phyloP scores from a whole-genome alignment of 2,329 filamentous ascomycete genomes.

The Botryosphaeria dothidea region DNA sequence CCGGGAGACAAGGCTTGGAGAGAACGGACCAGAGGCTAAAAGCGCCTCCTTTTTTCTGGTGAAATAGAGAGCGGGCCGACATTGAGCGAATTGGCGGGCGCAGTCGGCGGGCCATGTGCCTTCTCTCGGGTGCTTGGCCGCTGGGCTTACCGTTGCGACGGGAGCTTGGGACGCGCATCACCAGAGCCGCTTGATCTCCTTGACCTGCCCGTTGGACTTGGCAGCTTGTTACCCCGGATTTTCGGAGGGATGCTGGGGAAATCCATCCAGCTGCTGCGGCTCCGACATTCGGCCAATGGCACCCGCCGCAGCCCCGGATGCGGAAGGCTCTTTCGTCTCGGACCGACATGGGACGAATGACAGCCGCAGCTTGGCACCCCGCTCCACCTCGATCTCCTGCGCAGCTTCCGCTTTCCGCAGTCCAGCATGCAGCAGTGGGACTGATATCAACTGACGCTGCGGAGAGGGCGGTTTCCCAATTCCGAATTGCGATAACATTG shows the following conservation, averaged over 20 bases:
- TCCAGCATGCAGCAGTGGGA: not conserved
- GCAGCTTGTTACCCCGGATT: constrained; percentile 13
- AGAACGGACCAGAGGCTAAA: not conserved
- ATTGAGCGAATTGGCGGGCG: not conserved
- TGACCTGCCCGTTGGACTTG: not conserved
- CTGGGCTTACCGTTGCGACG: not conserved
- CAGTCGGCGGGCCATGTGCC: not conserved
- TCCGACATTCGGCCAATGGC: not conserved
- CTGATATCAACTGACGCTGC: not conserved
- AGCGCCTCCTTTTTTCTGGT: not conserved
- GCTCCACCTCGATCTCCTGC: not conserved
- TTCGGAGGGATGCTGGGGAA: not conserved
- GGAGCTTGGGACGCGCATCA: not conserved
- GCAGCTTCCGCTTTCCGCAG: not conserved
- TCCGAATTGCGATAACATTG: not conserved
- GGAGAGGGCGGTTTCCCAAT: not conserved
- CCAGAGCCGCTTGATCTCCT: not conserved
- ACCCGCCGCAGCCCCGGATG: not conserved
- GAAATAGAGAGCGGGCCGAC: not conserved
- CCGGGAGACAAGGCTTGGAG: not conserved
- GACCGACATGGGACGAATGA: not conserved
- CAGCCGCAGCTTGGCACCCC: not conserved
- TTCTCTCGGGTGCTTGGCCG: not conserved
- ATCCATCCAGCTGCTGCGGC: not conserved
- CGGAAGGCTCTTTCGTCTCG: not conserved